Percentiles rank a stretch among this genome's conserved stretches.
Evolutionary conservation across 2,329 filamentous ascomycete species (phyloP).

Genomic region (Thelonectria discophora): DNA sequence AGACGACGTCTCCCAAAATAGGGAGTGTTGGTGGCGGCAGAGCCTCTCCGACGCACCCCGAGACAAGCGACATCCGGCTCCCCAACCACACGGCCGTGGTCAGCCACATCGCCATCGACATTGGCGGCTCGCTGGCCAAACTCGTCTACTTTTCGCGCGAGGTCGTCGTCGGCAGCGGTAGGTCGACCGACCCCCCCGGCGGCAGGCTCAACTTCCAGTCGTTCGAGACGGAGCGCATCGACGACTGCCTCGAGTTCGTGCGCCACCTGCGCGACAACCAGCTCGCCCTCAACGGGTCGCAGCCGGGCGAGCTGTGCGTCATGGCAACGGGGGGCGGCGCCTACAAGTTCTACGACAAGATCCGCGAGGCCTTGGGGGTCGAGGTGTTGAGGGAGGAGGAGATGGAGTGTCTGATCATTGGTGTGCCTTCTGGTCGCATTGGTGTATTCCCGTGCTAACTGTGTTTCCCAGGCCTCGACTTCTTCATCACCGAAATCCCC

Average conservation of each 20-base stretch:
- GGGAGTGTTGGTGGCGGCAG: no score
- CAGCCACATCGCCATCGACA: constrained; percentile 97
- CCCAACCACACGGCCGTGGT: constrained; percentile 95
- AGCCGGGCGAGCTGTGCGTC: constrained; percentile 79
- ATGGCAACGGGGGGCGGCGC: constrained; percentile 97
- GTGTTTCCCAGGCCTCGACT: constrained; percentile 77
- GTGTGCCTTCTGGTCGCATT: constrained; percentile 52
- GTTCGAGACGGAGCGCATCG: constrained; percentile 95
- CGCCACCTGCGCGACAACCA: constrained; percentile 85
- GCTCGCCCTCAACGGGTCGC: constrained; percentile 75
- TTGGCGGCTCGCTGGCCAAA: constrained; percentile 94
- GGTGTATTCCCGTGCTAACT: constrained; percentile 21
- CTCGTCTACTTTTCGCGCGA: constrained; percentile 97
- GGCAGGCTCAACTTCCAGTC: constrained; percentile 94
- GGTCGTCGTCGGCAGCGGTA: constrained; percentile 69
- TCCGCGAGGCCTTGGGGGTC: constrained; percentile 82
- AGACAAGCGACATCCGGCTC: constrained; percentile 93
- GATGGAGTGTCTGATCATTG: constrained; percentile 98
- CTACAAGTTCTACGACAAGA: constrained; percentile 95
- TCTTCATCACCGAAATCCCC: constrained; percentile 98
- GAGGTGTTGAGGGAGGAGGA: constrained; percentile 94
- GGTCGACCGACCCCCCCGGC: constrained; percentile 86
- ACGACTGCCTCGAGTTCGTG: constrained; percentile 93
- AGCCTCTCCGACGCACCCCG: constrained; percentile 64
- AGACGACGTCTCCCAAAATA: constrained; percentile 27